Base-by-base conservation (phyloP, 768 basidiomycete species). In the Lactarius sp. region DNA sequence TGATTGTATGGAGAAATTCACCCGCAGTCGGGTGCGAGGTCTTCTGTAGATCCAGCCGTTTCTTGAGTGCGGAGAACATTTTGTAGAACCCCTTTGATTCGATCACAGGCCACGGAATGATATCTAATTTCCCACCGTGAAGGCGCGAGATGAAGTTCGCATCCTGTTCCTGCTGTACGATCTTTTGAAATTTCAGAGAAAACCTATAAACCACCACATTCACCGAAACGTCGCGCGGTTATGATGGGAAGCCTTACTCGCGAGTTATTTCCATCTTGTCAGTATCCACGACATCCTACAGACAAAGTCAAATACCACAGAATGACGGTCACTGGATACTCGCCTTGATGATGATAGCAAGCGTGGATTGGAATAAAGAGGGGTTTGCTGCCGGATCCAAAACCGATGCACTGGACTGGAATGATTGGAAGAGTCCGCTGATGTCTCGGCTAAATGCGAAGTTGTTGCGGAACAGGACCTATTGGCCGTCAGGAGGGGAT, bases 91-190 rank as follows among this genome's bases (percentile, higher is more conserved):
- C 79, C 39, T 72, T 77, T 0, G 85, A 85, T 66, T 83, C 81
- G 46, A 87, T 85, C 51, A 86, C 83, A 0, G 84, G 85, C 85
- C 86, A 87, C 2, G 85, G 85, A 14, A 86, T 77, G 13, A 87
- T 86, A 50, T 76, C 76, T 10, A 86, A 68, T 55, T 77, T 76
- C 1, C 85, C 84, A 0, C 77, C 77, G 62, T 87, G 85, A 4
- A 86, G 76, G 2, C 77, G 79, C 16, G 83, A 80, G 60, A 87
- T 85, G 69, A 87, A 86, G 64, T 87, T 86, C 0, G 80, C 73
- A 44, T 77, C 83, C 70, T 85, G 83, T 62, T 86, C 83, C 9
- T 82, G 78, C 54, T 82, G 77, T 13, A 87, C 84, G 20, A 86
- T 86, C 70, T 79, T 77, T 72, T 84, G 74, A 67, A 86, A 82